Evolutionary conservation across 176 grass and related monocot species (phyloP), one percentile per base, ranked within the genome.

Genomic region (Puya raimondii): DNA sequence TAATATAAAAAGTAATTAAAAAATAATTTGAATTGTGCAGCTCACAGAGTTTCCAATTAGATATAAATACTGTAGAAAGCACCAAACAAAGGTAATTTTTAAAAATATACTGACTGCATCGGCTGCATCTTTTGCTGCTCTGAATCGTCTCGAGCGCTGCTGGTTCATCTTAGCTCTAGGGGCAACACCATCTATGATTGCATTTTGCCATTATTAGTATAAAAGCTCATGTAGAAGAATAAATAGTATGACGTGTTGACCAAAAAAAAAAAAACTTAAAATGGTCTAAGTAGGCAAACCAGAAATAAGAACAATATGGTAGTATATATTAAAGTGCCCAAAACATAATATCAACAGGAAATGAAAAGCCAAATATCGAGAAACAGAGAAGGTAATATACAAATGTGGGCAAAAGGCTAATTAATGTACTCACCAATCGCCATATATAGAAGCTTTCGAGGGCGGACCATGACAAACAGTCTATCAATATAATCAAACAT

Each of bases 141-240:
- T 93, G 50, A 99, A 99, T 74, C 94, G 77, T 76, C 94, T 92
- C 54, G 94, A 99, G 20, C 94, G 87, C 65, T 99, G 94, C 66
- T 99, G 94, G 68, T 99, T 99, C 94, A 99, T 99, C 80, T 99
- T 99, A 83, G 94, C 94, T 70, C 94, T 88, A 64, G 94, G 94
- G 25, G 94, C 94, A 66, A 99, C 94, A 80, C 94, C 94, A 82
- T 99, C 94, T 90, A 78, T 66, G 71, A 77, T 75, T 22, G 11
- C 63, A 25, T 75, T 61, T 61, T 22, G 56, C 13, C 16, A 20
- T 61, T 61, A 61, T 61, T 61, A 61, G 5, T 61, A 61, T 22
- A 61, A 13, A 59, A 61, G 56, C 14, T 13, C n/a, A 61, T 61
- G 16, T 23, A 20, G 13, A 56, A 56, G 12, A 71, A 23, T 50